Conservation (phyloP, 2,329 filamentous ascomycete genomes). For the Fusarium avenaceum region DNA sequence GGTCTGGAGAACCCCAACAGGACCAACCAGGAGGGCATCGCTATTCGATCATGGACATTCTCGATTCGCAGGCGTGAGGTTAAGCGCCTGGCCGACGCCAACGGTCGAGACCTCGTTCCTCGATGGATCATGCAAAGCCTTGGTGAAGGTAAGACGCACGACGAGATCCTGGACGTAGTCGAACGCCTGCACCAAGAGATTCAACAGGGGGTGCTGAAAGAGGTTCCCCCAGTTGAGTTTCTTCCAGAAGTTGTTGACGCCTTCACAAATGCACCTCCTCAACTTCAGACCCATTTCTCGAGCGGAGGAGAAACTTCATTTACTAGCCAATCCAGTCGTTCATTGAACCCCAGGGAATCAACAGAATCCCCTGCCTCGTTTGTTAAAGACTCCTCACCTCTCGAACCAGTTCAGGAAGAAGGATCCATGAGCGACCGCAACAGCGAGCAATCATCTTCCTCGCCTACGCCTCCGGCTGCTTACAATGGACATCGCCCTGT, state of each 20-base stretch:
- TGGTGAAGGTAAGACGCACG: conserved; percentile 62
- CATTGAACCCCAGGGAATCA: conserved; percentile 35
- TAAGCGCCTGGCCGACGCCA: conserved; percentile 62
- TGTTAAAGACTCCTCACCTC: conserved; percentile 47
- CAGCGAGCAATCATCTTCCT: conserved; percentile 32
- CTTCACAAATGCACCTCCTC: conserved; percentile 39
- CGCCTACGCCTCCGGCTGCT: conserved; percentile 30
- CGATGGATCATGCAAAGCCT: conserved; percentile 64
- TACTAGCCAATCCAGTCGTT: conserved; percentile 16
- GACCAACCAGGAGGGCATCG: conserved; percentile 50
- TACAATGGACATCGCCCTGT: conserved; percentile 27
- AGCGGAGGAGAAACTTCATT: conserved; percentile 31
- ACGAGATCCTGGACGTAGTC: conserved; percentile 63
- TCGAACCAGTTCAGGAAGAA: conserved; percentile 47
- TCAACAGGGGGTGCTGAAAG: conserved; percentile 56
- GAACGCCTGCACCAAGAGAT: conserved; percentile 62
- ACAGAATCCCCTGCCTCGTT: conserved; percentile 38
- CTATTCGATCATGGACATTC: conserved; percentile 68
- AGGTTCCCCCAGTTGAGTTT: conserved; percentile 71
- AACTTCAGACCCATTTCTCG: conserved; percentile 31
- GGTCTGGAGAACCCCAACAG: conserved; percentile 56
- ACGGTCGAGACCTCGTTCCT: conserved; percentile 43
- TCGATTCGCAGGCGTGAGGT: conserved; percentile 75
- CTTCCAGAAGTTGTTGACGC: conserved; percentile 66
- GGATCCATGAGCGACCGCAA: conserved; percentile 25